phyloP scores from a whole-genome alignment of 108 stramenopile species.

The Nitzschia putrida region DNA sequence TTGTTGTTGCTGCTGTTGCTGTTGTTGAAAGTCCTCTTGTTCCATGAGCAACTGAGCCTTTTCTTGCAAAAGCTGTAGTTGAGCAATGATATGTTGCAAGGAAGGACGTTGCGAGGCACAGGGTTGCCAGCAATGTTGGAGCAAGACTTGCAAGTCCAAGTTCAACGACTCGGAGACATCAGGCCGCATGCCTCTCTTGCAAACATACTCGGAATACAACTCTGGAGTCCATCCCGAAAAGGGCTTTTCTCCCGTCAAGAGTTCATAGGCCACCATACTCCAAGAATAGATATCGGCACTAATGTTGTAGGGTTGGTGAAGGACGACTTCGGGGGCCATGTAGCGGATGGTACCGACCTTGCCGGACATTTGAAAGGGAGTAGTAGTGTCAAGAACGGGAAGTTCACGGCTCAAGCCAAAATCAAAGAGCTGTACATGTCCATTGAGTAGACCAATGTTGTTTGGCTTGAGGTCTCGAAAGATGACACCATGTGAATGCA shows the following conservation, averaged over 20 bases:
- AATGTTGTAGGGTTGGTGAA: slow-evolving; percentile 62
- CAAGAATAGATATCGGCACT: slow-evolving; percentile 72
- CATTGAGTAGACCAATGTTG: slow-evolving; percentile 51
- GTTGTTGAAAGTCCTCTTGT: slow-evolving; percentile 22
- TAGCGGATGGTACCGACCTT: slow-evolving; percentile 70
- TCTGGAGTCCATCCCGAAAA: slow-evolving; percentile 75
- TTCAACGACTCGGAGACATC: slow-evolving; percentile 45
- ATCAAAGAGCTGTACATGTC: slow-evolving; percentile 79
- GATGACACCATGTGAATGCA: slow-evolving; percentile 63
- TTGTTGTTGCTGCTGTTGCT: slow-evolving; percentile 9
- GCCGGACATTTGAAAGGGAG: slow-evolving; percentile 56
- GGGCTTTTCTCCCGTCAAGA: slow-evolving; percentile 60
- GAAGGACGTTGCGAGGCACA: slow-evolving; percentile 45
- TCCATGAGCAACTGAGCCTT: slow-evolving; percentile 14
- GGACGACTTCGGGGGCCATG: slow-evolving; percentile 74
- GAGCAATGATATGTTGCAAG: slow-evolving; percentile 45
- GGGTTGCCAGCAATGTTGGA: slow-evolving; percentile 59
- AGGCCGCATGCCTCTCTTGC: slow-evolving; percentile 41
- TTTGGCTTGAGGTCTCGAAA: slow-evolving; percentile 74
- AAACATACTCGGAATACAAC: slow-evolving; percentile 72
- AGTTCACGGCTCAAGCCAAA: slow-evolving; percentile 84
- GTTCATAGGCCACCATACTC: slow-evolving; percentile 68
- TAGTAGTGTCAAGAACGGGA: slow-evolving; percentile 38
- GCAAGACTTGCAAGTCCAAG: slow-evolving; percentile 44
- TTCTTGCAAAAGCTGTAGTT: slow-evolving; percentile 12